These are phyloP conservation scores for Carex littledalei DNA, from an alignment of 176 grass and related monocot species.

Conservation along the genomic window DNA sequence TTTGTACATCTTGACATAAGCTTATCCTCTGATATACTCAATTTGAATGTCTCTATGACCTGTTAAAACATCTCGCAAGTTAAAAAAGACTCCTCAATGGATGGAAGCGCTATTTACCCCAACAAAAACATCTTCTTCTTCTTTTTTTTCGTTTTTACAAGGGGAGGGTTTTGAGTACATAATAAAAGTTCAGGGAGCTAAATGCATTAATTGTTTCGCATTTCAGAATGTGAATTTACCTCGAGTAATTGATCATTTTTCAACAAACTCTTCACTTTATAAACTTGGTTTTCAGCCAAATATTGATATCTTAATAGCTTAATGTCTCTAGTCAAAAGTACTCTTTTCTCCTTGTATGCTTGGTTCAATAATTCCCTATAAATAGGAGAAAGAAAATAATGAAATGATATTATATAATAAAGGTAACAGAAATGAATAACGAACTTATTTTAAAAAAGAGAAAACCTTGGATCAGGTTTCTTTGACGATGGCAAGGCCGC, in stretches of 20 bases:
- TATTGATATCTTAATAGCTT: constrained; percentile 93
- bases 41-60: constrained; percentile 82
- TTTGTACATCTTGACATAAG: constrained; percentile 99
- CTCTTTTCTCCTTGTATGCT: constrained; percentile 81
- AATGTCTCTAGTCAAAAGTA: constrained; percentile 73
- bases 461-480: constrained; percentile 88
- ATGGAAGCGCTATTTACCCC: not conserved
- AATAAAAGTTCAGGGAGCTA: not conserved
- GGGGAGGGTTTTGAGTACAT: not conserved
- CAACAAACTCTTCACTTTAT: constrained; percentile 80
- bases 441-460: not conserved
- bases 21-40: constrained; percentile 80
- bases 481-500: constrained; percentile 66
- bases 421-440: not conserved
- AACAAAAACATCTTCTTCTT: not conserved
- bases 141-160: not conserved
- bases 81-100: not conserved
- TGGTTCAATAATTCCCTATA: constrained; percentile 79
- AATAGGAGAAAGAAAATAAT: constrained; percentile 20
- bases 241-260: constrained; percentile 92
- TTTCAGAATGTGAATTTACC: constrained; percentile 42
- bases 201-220: not conserved
- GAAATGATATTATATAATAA: not conserved
- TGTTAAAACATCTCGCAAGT: constrained; percentile 27
- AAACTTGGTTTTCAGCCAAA: constrained; percentile 77